Conservation (phyloP, 2,329 filamentous ascomycete genomes). For the Cercospora sojina region DNA sequence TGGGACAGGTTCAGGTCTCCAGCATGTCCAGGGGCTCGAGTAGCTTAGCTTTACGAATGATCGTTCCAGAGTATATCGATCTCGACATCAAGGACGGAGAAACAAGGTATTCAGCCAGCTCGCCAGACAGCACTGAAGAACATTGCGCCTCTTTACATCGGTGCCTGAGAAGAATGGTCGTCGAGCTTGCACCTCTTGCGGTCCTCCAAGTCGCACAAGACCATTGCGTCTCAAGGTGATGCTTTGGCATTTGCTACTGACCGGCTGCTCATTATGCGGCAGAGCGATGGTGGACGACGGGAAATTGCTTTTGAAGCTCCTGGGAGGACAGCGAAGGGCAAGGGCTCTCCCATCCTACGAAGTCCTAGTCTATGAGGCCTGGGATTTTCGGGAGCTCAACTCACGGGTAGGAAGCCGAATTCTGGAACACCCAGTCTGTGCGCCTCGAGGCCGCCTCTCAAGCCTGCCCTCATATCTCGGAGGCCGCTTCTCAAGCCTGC, state of each 20-base stretch:
- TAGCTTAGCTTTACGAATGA: not conserved
- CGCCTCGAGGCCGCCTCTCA: not conserved
- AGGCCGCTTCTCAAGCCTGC: not conserved
- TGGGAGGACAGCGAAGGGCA: not conserved
- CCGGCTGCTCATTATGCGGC: not conserved
- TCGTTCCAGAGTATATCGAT: not conserved
- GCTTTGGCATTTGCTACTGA: not conserved
- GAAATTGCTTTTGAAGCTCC: not conserved
- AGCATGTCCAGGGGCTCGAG: not conserved
- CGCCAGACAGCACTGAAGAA: not conserved
- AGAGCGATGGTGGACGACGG: not conserved
- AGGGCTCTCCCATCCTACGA: not conserved
- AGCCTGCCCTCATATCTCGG: no score
- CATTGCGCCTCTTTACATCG: not conserved
- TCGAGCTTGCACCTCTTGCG: not conserved
- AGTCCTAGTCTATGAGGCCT: not conserved
- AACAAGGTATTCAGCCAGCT: not conserved
- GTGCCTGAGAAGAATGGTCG: not conserved
- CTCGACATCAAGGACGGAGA: not conserved
- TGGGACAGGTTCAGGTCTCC: not conserved
- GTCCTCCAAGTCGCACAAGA: not conserved
- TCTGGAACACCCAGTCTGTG: not conserved
- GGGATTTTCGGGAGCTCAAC: not conserved
- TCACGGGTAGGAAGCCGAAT: not conserved
- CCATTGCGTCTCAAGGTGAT: not conserved